Conservation (phyloP, 1,284 basidiomycete species). For the Athelia sp. region DNA sequence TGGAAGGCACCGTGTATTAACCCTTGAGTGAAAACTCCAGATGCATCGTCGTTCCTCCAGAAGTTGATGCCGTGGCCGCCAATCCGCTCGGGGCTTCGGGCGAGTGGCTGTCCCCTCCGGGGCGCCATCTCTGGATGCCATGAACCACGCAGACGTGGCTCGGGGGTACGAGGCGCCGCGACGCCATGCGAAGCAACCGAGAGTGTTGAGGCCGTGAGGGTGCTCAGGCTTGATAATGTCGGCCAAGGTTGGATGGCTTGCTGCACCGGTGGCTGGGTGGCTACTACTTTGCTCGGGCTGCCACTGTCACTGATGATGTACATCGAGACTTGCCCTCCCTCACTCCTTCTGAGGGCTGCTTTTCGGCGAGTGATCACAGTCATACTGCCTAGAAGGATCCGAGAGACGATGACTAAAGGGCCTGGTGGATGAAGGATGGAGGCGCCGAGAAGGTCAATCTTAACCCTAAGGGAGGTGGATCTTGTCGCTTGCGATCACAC, state of each 20-base stretch:
- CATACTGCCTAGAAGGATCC: not conserved
- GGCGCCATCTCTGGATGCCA: constrained; percentile 23
- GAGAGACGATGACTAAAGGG: too few species aligned
- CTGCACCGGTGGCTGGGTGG: not conserved
- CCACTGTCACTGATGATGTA: not conserved
- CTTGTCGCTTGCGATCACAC: too few species aligned
- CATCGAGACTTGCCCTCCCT: not conserved
- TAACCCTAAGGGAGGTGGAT: too few species aligned
- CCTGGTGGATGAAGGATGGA: too few species aligned
- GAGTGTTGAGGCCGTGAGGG: not conserved
- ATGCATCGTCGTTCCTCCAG: constrained; percentile 10
- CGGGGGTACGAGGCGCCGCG: constrained; percentile 19
- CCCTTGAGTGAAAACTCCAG: constrained; percentile 11
- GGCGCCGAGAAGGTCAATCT: too few species aligned
- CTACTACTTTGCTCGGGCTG: not conserved
- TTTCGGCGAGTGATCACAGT: not conserved
- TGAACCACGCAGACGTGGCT: constrained; percentile 12
- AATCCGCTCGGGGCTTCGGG: constrained; percentile 19
- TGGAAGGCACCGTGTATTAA: constrained; percentile 13
- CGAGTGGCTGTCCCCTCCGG: constrained; percentile 21
- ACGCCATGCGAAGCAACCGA: not conserved
- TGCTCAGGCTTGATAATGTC: not conserved
- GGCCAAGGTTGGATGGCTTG: not conserved
- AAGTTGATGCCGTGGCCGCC: constrained; percentile 21
- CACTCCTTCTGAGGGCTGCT: not conserved